A percentile compares a stretch with the other conserved stretches of the same genome.
These are phyloP conservation scores for Stentor coeruleus DNA, from an alignment of 73 alveolate species.

Conservation along the genomic window DNA sequence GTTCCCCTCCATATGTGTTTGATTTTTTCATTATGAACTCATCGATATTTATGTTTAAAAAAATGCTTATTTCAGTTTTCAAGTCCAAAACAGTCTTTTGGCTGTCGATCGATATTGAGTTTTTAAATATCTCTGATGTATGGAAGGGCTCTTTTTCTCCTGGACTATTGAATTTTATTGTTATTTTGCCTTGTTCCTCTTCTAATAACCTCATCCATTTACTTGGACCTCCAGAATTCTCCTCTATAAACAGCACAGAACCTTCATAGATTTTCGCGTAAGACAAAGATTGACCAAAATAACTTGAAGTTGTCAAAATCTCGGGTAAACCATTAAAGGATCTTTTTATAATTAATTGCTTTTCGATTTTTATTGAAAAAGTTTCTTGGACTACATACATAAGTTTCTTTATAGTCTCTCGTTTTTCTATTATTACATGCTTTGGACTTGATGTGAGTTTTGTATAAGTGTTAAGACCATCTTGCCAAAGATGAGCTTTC, in stretches of 20 bases:
- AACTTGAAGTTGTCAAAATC: not conserved
- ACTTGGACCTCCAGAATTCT: not conserved
- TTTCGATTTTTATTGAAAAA: not conserved
- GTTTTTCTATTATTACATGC: not conserved
- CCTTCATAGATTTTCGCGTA: conserved; percentile 9
- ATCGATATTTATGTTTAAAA: not conserved
- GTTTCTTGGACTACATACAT: not conserved
- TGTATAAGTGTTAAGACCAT: not conserved
- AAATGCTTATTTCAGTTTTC: not conserved
- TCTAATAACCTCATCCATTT: conserved; percentile 4
- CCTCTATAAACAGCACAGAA: not conserved
- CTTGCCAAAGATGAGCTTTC: not conserved
- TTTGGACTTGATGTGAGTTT: not conserved
- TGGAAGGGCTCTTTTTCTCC: not conserved
- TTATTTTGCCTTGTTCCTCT: conserved; percentile 18
- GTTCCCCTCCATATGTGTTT: not conserved
- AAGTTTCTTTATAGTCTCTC: not conserved
- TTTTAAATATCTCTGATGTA: not conserved
- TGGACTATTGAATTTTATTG: not conserved
- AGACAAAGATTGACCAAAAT: not conserved
- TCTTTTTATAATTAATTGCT: not conserved
- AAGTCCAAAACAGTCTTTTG: conserved; percentile 15
- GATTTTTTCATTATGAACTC: conserved; percentile 9
- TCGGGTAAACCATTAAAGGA: not conserved
- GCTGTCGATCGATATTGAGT: not conserved